Conservation (phyloP, 345 rosid species). For the sweet orange (Citrus sinensis) region DVS_A1.0 CM039166.1:18194001-18194500, state of each 20-base stretch:
- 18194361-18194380: neutral
- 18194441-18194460: neutral
- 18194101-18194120: neutral
- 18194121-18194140: neutral
- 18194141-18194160: constrained; percentile 5
- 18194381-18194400: neutral
- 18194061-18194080: neutral
- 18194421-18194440: neutral
- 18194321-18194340: constrained; percentile 6
- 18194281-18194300: neutral
- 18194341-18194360: neutral
- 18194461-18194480: neutral
- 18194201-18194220: neutral
- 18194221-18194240: neutral
- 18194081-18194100: neutral
- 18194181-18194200: neutral
- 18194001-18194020: neutral
- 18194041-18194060: neutral
- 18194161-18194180: neutral
- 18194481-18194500: neutral
- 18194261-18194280: neutral
- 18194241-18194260: neutral
- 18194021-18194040: neutral
- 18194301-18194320: neutral
- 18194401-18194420: neutral